Conservation (phyloP, 2,329 filamentous ascomycete species). For the Dendryphion nanum region DNA sequence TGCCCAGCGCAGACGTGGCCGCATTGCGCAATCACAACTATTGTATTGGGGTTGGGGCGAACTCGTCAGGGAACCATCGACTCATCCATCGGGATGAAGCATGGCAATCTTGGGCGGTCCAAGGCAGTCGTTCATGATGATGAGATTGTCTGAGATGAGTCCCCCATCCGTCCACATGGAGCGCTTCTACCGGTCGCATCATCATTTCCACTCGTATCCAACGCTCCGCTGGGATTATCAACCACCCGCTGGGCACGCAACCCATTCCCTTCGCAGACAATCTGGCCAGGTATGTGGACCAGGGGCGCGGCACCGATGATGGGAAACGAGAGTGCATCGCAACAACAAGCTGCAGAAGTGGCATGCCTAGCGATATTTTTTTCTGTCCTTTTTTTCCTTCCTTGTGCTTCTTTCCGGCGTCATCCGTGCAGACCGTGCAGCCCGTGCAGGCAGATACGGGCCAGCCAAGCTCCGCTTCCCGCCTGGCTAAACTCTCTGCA, state of each 20-base stretch:
- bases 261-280: slow-evolving; percentile 16
- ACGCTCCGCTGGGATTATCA: slow-evolving; percentile 25
- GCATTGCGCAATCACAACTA: slow-evolving; percentile 21
- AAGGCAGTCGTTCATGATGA: slow-evolving; percentile 5
- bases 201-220: slow-evolving; percentile 24
- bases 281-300: slow-evolving; percentile 18
- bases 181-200: slow-evolving; percentile 22
- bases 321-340: slow-evolving; percentile 22
- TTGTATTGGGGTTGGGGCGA: slow-evolving; percentile 7
- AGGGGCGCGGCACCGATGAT: slow-evolving; percentile 7
- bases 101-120: too few relatives aligned
- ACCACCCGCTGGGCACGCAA: slow-evolving; percentile 12
- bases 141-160: slow-evolving; percentile 14
- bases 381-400: slow-evolving; percentile 18
- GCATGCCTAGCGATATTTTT: slow-evolving; percentile 21
- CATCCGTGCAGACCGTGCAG: slow-evolving; percentile 35
- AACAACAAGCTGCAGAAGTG: slow-evolving; percentile 20
- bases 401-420: slow-evolving; percentile 18
- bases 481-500: slow-evolving; percentile 32
- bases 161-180: background rate
- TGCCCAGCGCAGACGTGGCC: slow-evolving; percentile 15
- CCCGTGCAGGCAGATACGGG: slow-evolving; percentile 17
- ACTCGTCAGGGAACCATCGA: slow-evolving; percentile 8
- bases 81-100: slow-evolving; percentile 1
- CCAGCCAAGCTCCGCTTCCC: slow-evolving; percentile 31